Evolutionary conservation across 192 early-diverging fungal species (phyloP).

Genomic region (Backusella westeae): DNA sequence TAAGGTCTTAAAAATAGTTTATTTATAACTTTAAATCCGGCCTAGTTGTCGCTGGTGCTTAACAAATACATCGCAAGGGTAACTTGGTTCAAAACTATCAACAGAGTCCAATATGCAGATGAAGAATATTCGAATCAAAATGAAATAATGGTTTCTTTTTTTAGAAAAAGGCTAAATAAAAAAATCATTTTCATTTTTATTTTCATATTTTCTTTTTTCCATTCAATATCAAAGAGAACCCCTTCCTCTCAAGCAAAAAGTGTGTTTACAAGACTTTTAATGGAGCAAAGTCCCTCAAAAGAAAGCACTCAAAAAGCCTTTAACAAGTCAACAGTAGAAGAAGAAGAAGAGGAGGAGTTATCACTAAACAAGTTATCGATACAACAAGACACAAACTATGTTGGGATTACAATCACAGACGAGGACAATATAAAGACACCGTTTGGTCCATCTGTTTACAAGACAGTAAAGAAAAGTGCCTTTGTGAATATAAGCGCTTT

Average conservation of each 20-base stretch:
- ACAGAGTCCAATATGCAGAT: too few species aligned
- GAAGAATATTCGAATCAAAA: too few species aligned
- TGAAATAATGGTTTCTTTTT: too few species aligned
- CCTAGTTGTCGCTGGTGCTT: too few species aligned
- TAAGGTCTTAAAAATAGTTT: too few species aligned
- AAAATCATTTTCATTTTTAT: too few species aligned
- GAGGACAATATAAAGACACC: conserved; percentile 13
- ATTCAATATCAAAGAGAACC: not conserved
- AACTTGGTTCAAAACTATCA: too few species aligned
- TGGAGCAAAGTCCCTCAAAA: not conserved
- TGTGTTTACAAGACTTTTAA: not conserved
- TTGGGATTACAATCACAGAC: conserved; percentile 37
- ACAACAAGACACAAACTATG: conserved; percentile 35
- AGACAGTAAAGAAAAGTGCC: not conserved
- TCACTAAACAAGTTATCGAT: not conserved
- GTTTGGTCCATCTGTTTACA: not conserved
- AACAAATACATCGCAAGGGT: too few species aligned
- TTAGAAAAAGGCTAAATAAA: too few species aligned
- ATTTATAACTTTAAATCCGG: too few species aligned
- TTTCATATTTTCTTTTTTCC: not conserved
- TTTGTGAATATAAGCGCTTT: not conserved
- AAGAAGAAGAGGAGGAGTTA: not conserved
- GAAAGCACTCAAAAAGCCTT: not conserved
- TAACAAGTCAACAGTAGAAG: not conserved
- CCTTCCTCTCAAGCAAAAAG: not conserved